Evolutionary conservation across 2,329 filamentous ascomycete genomes (phyloP), one percentile per base, ranked within the genome.

Genomic region (Chaetothyriales sp.): DNA sequence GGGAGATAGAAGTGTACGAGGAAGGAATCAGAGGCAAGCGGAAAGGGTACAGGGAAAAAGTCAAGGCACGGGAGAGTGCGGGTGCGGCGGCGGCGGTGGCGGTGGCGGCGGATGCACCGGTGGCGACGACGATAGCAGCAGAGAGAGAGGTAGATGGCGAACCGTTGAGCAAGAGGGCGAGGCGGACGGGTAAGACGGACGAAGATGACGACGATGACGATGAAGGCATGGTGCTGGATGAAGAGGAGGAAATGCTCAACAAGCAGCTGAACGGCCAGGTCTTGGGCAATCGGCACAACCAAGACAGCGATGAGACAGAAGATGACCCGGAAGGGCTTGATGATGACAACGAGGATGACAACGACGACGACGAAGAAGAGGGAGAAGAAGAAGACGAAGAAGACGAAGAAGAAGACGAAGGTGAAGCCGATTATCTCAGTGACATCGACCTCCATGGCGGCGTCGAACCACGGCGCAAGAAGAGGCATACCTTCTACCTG

Each of bases 1-100:
- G 74, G 19, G 80, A 83, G 66, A 66, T 83, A 44, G 72, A 75
- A 53, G 64, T 64, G 6, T 73, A 68, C 55, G 70, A 67, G 25
- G 69, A 72, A 52, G 58, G 63, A 2, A 58, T 64, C 29, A 62
- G 58, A 13, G 61, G 60, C 50, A 70, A 69, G 58, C 59, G 66
- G 55, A 67, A 64, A 46, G 61, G 59, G 15, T 64, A 65, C 51
- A 61, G 70, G 56, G 69, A 70, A 53, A 70, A 67, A 33, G 64
- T 66, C 25, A 70, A 69, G 59, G 65, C 67, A 46, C 63, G 64
- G 58, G 70, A 75, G 57, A 76, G 76, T 29, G 72, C 70, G 28
- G 49, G 72, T 18, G 64, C 69, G 10, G 64, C 74, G 85, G 64
- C 73, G 76, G 56, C 79, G 82, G 53, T 47, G 13, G 58, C 52